phyloP scores from a whole-genome alignment of 2,329 filamentous ascomycete species.

The Diaporthe velutina region DNA sequence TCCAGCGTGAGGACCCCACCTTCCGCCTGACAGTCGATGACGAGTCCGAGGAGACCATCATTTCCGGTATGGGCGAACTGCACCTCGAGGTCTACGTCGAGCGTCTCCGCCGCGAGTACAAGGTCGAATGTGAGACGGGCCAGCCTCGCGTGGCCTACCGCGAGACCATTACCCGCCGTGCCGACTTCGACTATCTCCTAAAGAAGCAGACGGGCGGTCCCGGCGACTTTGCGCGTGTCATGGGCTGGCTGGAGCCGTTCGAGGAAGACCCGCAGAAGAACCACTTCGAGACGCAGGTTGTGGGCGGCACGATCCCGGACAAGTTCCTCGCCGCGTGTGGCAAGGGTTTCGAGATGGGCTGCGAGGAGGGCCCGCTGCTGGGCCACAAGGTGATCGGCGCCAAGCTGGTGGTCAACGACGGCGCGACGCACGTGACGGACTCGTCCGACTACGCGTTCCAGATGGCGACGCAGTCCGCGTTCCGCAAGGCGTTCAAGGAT shows the following conservation, averaged over 20 bases:
- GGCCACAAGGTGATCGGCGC: constrained; percentile 94
- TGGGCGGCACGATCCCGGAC: constrained; percentile 92
- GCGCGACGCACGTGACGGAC: constrained; percentile 97
- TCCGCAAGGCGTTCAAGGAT: constrained; percentile 90
- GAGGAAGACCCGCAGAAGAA: constrained; percentile 77
- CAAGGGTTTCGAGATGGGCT: constrained; percentile 90
- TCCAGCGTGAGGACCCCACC: constrained; percentile 97
- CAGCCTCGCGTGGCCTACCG: constrained; percentile 97
- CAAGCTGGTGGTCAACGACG: constrained; percentile 93
- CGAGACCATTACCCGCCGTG: constrained; percentile 85
- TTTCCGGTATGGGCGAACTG: constrained; percentile 97
- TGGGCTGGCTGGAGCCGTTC: constrained; percentile 91
- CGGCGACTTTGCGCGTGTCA: constrained; percentile 93
- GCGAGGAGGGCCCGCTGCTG: constrained; percentile 88
- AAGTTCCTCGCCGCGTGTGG: constrained; percentile 96
- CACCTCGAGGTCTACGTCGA: constrained; percentile 98
- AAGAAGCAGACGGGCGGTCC: constrained; percentile 97
- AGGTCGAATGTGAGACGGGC: constrained; percentile 94
- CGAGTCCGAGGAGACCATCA: constrained; percentile 96
- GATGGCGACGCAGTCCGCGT: constrained; percentile 93
- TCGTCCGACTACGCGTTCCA: constrained; percentile 98
- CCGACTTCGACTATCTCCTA: constrained; percentile 92
- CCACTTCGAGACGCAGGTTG: constrained; percentile 87
- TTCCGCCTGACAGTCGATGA: constrained; percentile 94
- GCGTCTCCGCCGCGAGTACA: constrained; percentile 96